A percentile compares a stretch with the other conserved stretches of the same genome.
Evolutionary conservation across 306 rosid genomes (phyloP).

Genomic region (Cucurbita pepo): DNA sequence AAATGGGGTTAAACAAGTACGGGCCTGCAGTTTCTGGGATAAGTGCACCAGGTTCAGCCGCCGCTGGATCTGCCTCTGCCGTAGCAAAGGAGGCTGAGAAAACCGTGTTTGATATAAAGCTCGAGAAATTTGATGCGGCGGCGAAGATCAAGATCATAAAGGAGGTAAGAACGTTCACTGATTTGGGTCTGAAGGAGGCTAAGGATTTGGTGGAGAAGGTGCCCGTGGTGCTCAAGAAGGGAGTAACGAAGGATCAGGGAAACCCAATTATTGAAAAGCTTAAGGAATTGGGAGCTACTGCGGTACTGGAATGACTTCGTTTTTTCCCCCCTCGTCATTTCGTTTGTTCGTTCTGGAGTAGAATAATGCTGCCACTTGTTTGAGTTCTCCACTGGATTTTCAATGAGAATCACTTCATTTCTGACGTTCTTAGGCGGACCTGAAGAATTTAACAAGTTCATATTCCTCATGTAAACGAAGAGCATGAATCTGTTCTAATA

Average conservation of each 20-base stretch:
- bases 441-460: background rate
- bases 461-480: background rate
- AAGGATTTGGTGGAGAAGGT: constrained; percentile 39
- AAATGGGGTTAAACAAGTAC: constrained; percentile 32
- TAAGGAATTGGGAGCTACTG: constrained; percentile 24
- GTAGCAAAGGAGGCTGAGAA: constrained; percentile 24
- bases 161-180: constrained; percentile 31
- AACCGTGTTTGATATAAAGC: constrained; percentile 25
- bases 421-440: background rate
- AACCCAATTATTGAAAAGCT: constrained; percentile 24
- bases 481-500: background rate
- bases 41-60: constrained; percentile 2
- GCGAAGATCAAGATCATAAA: constrained; percentile 38
- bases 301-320: constrained; percentile 17
- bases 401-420: background rate
- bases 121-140: constrained; percentile 29
- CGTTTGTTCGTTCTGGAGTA: background rate
- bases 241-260: constrained; percentile 27
- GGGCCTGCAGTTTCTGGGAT: constrained; percentile 23
- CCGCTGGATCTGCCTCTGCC: constrained; percentile 14
- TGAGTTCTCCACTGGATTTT: background rate
- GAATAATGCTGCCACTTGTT: constrained; percentile 8
- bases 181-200: constrained; percentile 30
- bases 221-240: constrained; percentile 28
- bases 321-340: background rate